Percentiles rank a stretch among this genome's conserved stretches.
Conservation (phyloP, 2,329 filamentous ascomycete species). For the Penicillium corylophilum region DNA sequence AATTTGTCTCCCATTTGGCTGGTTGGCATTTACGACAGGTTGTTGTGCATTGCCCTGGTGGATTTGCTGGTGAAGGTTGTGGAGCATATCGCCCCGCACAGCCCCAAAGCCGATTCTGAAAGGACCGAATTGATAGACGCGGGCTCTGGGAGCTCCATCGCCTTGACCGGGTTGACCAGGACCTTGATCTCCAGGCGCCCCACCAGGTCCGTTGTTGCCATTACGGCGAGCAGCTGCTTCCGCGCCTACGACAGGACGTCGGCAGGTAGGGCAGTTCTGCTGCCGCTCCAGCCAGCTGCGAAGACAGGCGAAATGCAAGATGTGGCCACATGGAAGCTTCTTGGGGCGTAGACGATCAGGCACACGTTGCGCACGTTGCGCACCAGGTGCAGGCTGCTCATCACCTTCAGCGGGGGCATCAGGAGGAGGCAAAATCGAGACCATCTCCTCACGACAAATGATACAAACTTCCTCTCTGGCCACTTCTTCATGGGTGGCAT, state of each 20-base stretch:
- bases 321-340: constrained; percentile 94
- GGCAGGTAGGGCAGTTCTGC: constrained; percentile 94
- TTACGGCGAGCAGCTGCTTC: constrained; percentile 32
- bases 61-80: constrained; percentile 66
- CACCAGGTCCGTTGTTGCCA: constrained; percentile 27
- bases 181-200: constrained; percentile 36
- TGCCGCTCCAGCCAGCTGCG: constrained; percentile 97
- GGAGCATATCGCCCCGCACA: constrained; percentile 60
- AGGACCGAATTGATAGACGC: constrained; percentile 71
- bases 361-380: constrained; percentile 40
- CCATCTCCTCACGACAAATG: constrained; percentile 96
- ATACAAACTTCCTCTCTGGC: constrained; percentile 89
- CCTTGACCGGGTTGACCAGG: constrained; percentile 39
- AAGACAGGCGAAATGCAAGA: constrained; percentile 89
- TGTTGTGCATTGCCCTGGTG: constrained; percentile 49
- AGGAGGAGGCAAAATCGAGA: constrained; percentile 64
- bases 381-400: constrained; percentile 26
- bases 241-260: constrained; percentile 68
- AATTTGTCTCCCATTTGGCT: constrained; percentile 37
- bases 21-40: constrained; percentile 31
- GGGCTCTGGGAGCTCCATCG: constrained; percentile 49
- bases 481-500: constrained; percentile 85
- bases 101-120: constrained; percentile 69
- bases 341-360: constrained; percentile 87
- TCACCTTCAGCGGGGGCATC: constrained; percentile 36